Percentiles rank a stretch among this genome's conserved stretches.
These are phyloP conservation scores for Nemania sp. DNA, from an alignment of 2,329 filamentous ascomycete genomes.

Conservation along the genomic window DNA sequence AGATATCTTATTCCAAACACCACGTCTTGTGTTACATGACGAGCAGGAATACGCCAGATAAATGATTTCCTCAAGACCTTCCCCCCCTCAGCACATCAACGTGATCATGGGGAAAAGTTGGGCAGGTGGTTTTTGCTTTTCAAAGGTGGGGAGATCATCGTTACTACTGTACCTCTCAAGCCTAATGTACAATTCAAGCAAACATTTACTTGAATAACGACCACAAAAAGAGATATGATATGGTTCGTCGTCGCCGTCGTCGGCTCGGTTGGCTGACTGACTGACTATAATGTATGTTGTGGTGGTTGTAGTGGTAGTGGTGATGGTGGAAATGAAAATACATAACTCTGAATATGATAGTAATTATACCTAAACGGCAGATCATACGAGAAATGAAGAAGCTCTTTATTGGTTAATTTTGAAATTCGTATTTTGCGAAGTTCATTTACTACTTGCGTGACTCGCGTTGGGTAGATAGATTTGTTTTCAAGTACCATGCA, in stretches of 20 bases:
- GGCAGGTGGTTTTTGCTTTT: no score
- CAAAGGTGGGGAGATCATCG: no score
- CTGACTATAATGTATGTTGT: background rate
- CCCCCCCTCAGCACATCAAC: background rate
- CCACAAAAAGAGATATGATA: constrained; percentile 18
- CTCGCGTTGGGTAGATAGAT: no score
- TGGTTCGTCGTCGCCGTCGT: constrained; percentile 7
- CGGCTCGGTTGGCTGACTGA: constrained; percentile 13
- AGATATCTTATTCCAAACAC: background rate
- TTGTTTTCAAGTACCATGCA: no score
- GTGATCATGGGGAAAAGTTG: background rate
- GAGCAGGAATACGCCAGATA: background rate
- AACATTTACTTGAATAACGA: background rate
- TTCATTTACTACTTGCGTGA: no score
- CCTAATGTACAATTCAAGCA: constrained; percentile 20
- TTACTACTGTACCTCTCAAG: no score
- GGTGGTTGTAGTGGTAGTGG: no score
- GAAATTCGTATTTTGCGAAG: no score
- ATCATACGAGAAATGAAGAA: no score
- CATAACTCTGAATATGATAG: no score
- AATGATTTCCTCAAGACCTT: background rate
- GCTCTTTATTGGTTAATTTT: no score
- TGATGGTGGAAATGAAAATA: constrained; percentile 10
- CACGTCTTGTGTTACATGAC: constrained; percentile 8
- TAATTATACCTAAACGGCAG: no score